Base-by-base conservation (phyloP, 345 rosid species). In the Dimocarpus longan region DNA sequence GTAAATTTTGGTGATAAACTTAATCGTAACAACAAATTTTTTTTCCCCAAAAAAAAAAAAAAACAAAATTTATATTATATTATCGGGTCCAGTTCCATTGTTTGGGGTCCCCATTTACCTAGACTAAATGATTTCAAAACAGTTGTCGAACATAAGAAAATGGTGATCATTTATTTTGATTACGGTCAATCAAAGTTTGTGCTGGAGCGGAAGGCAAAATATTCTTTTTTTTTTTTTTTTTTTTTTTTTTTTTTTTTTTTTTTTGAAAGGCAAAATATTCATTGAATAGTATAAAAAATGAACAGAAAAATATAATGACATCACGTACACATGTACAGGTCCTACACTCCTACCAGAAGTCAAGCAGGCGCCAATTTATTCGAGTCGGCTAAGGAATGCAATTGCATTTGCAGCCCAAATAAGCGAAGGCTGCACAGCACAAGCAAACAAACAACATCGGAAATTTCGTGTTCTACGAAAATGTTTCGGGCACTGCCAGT, bases 401-500 rank as follows among this genome's bases (percentile, higher is more conserved):
- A 60, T 60, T 8, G 28, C 65, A 21, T 21, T 60, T 8, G 42
- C 18, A 15, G 69, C 18, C 8, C 8, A 40, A 44, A 6, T 0
- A 67, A 52, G 13, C 12, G 22, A 8, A 52, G 50, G 11, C 13
- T 3, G 6, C 56, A 0, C 10, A 28, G 22, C 3, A 28, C 37
- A 5, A 26, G 6, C 11, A 63, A 10, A 4, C 21, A 52, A 40
- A 52, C 65, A 22, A 66, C n/a, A 71, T 16, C 24, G 24, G 78
- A 76, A 48, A 21, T 26, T 72, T 76, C 71, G 32, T 44, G 40
- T 44, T 63, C 37, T 5, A 32, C 66, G 50, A 60, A 60, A 60
- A 89, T 89, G 92, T 75, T 80, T 76, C 80, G 81, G 69, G 42
- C 76, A 75, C 22, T 76, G 16, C 24, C 80, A 5, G 22, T 81